These are phyloP conservation scores for Arthrobotrys conoides DNA, from an alignment of 2,329 filamentous ascomycete genomes.

Conservation along the genomic window DNA sequence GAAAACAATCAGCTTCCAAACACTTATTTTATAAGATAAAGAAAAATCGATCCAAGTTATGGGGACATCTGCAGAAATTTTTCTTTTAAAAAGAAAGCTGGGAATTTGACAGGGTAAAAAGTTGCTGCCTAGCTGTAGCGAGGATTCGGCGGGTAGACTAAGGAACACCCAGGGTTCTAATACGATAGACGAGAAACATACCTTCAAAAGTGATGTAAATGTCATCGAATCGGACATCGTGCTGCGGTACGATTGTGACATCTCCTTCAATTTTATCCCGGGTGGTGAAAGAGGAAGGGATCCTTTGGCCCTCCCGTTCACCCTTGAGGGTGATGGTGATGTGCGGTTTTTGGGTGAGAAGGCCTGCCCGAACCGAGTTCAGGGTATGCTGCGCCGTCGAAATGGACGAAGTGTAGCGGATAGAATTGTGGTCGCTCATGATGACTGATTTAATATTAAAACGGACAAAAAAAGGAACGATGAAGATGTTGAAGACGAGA, in stretches of 20 bases:
- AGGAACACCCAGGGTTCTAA: constrained; percentile 31
- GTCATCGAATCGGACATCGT: constrained; percentile 73
- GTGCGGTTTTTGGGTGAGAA: constrained; percentile 56
- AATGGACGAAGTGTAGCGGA: constrained; percentile 51
- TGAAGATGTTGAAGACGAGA: constrained; percentile 5
- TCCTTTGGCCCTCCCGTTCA: constrained; percentile 51
- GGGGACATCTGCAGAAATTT: constrained; percentile 13
- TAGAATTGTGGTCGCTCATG: constrained; percentile 52
- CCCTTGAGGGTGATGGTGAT: constrained; percentile 62
- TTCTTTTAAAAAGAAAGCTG: background rate
- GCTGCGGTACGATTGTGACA: constrained; percentile 70
- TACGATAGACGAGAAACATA: constrained; percentile 64
- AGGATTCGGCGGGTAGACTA: constrained; percentile 57
- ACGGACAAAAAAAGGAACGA: background rate
- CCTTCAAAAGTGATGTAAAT: constrained; percentile 74
- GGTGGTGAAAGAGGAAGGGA: constrained; percentile 68
- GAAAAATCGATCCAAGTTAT: constrained; percentile 18
- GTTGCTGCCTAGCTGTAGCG: constrained; percentile 59
- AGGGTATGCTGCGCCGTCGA: constrained; percentile 43
- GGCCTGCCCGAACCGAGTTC: constrained; percentile 32
- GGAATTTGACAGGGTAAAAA: constrained; percentile 29
- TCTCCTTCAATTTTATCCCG: constrained; percentile 73
- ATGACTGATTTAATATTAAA: constrained; percentile 12
- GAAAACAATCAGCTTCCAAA: constrained; percentile 24
- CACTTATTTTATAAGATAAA: constrained; percentile 15